Evolutionary conservation across 306 rosid genomes (phyloP).

Genomic region (Heteromeles arbutifolia): DNA sequence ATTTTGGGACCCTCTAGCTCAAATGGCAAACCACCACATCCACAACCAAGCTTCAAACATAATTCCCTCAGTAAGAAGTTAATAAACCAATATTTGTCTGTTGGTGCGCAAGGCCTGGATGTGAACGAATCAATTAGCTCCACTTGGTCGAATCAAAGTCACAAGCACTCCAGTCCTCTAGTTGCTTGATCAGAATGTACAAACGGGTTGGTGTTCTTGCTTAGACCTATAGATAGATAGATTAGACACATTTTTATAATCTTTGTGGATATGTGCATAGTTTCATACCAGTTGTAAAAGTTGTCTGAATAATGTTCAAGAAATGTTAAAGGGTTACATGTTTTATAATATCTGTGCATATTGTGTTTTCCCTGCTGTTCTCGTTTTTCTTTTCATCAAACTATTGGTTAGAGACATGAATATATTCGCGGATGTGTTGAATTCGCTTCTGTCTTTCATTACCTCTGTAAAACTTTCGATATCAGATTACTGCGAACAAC

Average conservation of each 20-base stretch:
- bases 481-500: not conserved
- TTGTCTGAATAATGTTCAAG: not conserved
- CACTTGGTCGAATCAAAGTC: constrained; percentile 27
- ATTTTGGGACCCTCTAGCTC: constrained; percentile 33
- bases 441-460: not conserved
- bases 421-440: not conserved
- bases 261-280: not conserved
- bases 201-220: not conserved
- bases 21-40: constrained; percentile 13
- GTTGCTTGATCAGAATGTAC: constrained; percentile 37
- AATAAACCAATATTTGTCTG: constrained; percentile 59
- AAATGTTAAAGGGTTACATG: not conserved
- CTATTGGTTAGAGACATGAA: not conserved
- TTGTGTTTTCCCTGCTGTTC: not conserved
- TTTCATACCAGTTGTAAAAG: not conserved
- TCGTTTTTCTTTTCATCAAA: not conserved
- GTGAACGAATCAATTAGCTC: constrained; percentile 42
- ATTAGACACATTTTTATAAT: not conserved
- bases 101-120: constrained; percentile 59
- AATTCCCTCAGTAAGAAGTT: constrained; percentile 45
- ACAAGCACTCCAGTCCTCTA: constrained; percentile 37
- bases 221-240: not conserved
- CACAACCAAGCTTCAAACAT: constrained; percentile 23
- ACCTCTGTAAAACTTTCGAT: not conserved
- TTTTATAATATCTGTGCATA: not conserved